Evolutionary conservation across 495 filamentous ascomycete genomes (phyloP).

Genomic region (Podospora fimiseda): DNA sequence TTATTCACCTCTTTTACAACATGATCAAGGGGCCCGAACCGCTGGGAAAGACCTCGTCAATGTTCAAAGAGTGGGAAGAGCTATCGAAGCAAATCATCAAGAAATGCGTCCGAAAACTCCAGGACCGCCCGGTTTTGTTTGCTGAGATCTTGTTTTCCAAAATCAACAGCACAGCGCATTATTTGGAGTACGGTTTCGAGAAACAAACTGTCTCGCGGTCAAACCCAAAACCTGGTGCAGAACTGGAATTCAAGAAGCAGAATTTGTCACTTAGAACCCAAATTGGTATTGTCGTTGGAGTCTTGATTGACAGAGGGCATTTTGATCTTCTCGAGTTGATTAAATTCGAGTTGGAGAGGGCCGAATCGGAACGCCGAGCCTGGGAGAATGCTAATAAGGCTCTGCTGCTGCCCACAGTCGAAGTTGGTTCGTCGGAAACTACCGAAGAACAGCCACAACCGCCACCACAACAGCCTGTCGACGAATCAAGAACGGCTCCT

Average conservation of each 20-base stretch:
- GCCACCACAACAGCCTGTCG: conserved; percentile 31
- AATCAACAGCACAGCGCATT: conserved; percentile 72
- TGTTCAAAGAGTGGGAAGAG: conserved; percentile 88
- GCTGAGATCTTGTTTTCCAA: conserved; percentile 94
- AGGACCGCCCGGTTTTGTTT: conserved; percentile 73
- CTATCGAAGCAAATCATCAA: conserved; percentile 74
- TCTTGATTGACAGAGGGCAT: conserved; percentile 69
- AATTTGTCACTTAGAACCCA: conserved; percentile 55
- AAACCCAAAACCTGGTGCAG: conserved; percentile 53
- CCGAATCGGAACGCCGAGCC: conserved; percentile 64
- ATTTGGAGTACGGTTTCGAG: conserved; percentile 85
- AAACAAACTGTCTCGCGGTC: conserved; percentile 58
- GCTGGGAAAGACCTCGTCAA: conserved; percentile 54
- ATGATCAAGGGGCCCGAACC: conserved; percentile 90
- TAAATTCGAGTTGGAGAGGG: conserved; percentile 58
- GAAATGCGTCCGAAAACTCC: conserved; percentile 68
- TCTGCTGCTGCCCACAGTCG: conserved; percentile 16
- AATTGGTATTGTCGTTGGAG: conserved; percentile 70
- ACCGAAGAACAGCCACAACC: conserved; percentile 31
- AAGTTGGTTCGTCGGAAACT: conserved; percentile 17
- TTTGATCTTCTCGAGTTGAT: conserved; percentile 74
- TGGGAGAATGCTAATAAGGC: conserved; percentile 72
- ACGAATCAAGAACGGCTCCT: conserved; percentile 30
- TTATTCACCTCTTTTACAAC: conserved; percentile 76
- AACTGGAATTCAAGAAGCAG: conserved; percentile 72